phyloP scores from a whole-genome alignment of 106 monocot species.

The Platanthera guangdongensis region DNA sequence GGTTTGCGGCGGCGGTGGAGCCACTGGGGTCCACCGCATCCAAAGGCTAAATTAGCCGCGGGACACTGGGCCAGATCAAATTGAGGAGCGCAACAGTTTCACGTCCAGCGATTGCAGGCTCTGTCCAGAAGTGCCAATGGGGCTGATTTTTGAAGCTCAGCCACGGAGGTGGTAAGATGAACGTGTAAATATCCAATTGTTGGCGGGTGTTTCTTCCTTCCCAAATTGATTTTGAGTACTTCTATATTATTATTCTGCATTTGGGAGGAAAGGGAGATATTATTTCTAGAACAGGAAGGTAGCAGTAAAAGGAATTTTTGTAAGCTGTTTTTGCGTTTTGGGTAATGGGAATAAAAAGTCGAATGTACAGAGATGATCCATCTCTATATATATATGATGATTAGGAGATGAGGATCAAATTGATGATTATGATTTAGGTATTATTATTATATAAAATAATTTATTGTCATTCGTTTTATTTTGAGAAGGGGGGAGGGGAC shows the following conservation, averaged over 20 bases:
- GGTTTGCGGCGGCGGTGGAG: not conserved
- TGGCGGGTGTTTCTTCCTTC: constrained; percentile 4
- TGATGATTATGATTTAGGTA: not conserved
- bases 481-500: not conserved
- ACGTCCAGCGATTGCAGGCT: not conserved
- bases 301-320: not conserved
- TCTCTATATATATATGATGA: not conserved
- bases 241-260: constrained; percentile 6
- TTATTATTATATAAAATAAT: not conserved
- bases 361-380: not conserved
- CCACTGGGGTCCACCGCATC: not conserved
- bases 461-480: not conserved
- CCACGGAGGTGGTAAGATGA: constrained; percentile 6
- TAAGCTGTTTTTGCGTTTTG: not conserved
- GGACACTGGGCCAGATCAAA: not conserved
- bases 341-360: not conserved
- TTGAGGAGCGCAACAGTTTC: not conserved
- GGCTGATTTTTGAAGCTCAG: constrained; percentile 31
- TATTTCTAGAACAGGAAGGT: not conserved
- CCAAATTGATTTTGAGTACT: constrained; percentile 9
- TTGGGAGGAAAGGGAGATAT: constrained; percentile 15
- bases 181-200: not conserved
- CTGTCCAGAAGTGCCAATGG: not conserved
- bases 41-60: no score
- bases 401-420: not conserved